phyloP scores from a whole-genome alignment of 306 rosid species.

The Malus asiatica region DNA sequence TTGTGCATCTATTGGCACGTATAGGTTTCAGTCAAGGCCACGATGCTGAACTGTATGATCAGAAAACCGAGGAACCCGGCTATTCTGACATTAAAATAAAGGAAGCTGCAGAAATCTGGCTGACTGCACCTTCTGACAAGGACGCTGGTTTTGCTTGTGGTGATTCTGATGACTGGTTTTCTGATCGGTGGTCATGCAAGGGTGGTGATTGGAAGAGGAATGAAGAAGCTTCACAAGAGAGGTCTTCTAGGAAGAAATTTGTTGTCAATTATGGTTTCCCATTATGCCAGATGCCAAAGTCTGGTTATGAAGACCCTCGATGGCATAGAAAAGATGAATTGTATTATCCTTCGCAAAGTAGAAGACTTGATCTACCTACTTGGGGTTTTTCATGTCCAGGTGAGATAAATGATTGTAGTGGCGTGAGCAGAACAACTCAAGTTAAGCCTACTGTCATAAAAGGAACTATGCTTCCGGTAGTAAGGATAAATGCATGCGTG shows the following conservation, averaged over 20 bases:
- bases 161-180: conserved; percentile 65
- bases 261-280: conserved; percentile 80
- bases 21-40: conserved; percentile 54
- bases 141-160: conserved; percentile 38
- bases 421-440: conserved; percentile 38
- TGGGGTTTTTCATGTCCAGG: conserved; percentile 87
- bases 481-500: conserved; percentile 93
- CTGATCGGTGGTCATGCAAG: conserved; percentile 87
- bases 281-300: conserved; percentile 78
- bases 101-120: conserved; percentile 34
- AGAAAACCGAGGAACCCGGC: conserved; percentile 34
- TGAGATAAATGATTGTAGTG: conserved; percentile 51
- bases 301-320: conserved; percentile 94
- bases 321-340: conserved; percentile 83
- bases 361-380: conserved; percentile 76
- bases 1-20: conserved; percentile 2
- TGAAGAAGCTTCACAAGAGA: conserved; percentile 68
- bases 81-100: conserved; percentile 32
- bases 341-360: conserved; percentile 74
- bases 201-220: conserved; percentile 99
- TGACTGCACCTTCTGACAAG: conserved; percentile 39
- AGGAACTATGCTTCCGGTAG: conserved; percentile 77
- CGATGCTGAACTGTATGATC: conserved; percentile 31
- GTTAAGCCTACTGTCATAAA: conserved; percentile 44
- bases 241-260: conserved; percentile 65